Conservation (phyloP, 768 basidiomycete genomes). For the Termitomyces sp. region DNA sequence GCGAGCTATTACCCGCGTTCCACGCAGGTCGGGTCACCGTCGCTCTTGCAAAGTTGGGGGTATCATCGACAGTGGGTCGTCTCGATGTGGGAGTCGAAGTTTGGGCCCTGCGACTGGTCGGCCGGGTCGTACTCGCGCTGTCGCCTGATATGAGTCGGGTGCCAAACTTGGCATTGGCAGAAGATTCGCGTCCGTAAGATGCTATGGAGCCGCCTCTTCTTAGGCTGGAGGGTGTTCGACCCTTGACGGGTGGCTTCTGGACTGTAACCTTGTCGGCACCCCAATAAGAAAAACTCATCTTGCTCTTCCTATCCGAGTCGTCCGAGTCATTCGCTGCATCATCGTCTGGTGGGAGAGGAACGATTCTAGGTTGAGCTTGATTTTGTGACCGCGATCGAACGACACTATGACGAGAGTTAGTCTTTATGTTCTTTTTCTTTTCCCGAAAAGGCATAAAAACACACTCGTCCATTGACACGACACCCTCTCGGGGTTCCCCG, state of each 20-base stretch:
- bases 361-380: slow-evolving; percentile 54
- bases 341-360: slow-evolving; percentile 66
- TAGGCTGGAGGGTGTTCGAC: slow-evolving; percentile 31
- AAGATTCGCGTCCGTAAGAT: slow-evolving; percentile 74
- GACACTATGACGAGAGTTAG: slow-evolving; percentile 39
- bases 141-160: slow-evolving; percentile 71
- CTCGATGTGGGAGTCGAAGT: slow-evolving; percentile 37
- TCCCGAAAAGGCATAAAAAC: slow-evolving; percentile 20
- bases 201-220: slow-evolving; percentile 39
- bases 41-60: slow-evolving; percentile 57
- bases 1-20: slow-evolving; percentile 57
- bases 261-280: slow-evolving; percentile 89
- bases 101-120: slow-evolving; percentile 59
- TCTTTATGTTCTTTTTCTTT: neutral
- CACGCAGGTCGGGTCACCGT: slow-evolving; percentile 74
- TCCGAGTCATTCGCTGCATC: slow-evolving; percentile 60
- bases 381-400: slow-evolving; percentile 65
- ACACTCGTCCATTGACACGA: slow-evolving; percentile 89
- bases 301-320: slow-evolving; percentile 85
- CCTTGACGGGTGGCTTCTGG: slow-evolving; percentile 68
- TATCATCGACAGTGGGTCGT: slow-evolving; percentile 53
- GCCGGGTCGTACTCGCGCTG: slow-evolving; percentile 38
- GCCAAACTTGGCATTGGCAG: slow-evolving; percentile 92
- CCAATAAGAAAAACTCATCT: slow-evolving; percentile 95
- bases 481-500: slow-evolving; percentile 72